Base-by-base conservation (phyloP, 371 early-diverging fungal species). In the Dinochytrium kinnereticum region DNA sequence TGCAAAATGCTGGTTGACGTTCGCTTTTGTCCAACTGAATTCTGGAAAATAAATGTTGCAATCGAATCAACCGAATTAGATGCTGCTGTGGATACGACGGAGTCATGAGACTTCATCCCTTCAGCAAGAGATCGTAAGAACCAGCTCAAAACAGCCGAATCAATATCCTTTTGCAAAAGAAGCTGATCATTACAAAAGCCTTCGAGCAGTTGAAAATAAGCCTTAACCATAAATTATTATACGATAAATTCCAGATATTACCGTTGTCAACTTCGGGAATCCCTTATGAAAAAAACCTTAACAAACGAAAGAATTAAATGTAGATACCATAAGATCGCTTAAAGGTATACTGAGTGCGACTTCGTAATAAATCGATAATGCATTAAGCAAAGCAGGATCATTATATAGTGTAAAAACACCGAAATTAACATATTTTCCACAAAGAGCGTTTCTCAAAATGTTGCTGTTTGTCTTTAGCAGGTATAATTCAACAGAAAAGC, bases 381-480 rank as follows among this genome's bases (percentile, higher is more conserved):
- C 91, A 13, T 89, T 85, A 36, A 89, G 90, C 55, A 95, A 84
- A 0, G 95, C 91, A n/a, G 88, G 88, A 77, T 96, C 97, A 67
- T 91, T 90, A 75, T 96, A 96, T 33, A 96, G 83, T 74, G 89
- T 91, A 81, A 96, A 94, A n/a, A 96, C 93, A 1, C 96, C 96
- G 84, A 96, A 94, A 64, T 93, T 93, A 69, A 94, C 91, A 76
- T 96, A 96, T 64, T 90, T 87, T 44, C 96, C 96, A 13, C 88
- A 84, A 1, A 95, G 79, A 31, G 93, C 87, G 7, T 88, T 87
- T 19, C 87, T 84, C 70, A 94, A 76, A 38, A 93, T 94, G 53
- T 84, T 85, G 72, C 83, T 82, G 40, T n/a, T n/a, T n/a, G n/a
- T n/a, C n/a, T n/a, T n/a, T n/a, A n/a, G n/a, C n/a, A n/a, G n/a